Percentiles rank a stretch among this genome's conserved stretches.
Conservation (phyloP, 805 yeast genomes). For the Spencermartinsiella europaea region DNA sequence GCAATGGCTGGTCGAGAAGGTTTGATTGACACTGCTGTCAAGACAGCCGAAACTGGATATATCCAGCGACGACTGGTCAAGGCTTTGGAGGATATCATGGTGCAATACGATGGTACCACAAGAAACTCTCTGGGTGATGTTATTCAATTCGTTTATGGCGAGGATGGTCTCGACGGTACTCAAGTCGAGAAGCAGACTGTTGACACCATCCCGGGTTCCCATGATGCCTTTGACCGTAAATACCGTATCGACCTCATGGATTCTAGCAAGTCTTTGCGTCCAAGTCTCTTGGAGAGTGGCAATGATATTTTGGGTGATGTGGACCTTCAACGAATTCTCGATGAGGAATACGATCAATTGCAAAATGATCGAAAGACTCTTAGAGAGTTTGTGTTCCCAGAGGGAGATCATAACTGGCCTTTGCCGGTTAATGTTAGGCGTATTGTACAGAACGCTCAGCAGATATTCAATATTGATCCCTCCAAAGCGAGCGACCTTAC, state of each 20-base stretch:
- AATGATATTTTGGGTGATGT: slow-evolving; percentile 87
- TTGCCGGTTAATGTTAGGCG: slow-evolving; percentile 96
- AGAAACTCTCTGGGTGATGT: slow-evolving; percentile 96
- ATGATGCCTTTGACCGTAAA: slow-evolving; percentile 71
- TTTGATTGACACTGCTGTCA: slow-evolving; percentile 97
- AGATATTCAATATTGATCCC: slow-evolving; percentile 90
- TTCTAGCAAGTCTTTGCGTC: slow-evolving; percentile 53
- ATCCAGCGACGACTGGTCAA: slow-evolving; percentile 97
- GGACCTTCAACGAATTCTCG: slow-evolving; percentile 72
- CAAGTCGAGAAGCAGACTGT: slow-evolving; percentile 95
- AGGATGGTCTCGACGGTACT: slow-evolving; percentile 98
- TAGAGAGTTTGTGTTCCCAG: slow-evolving; percentile 75
- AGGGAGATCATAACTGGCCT: slow-evolving; percentile 97
- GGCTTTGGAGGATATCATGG: slow-evolving; percentile 96
- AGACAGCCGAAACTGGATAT: slow-evolving; percentile 98
- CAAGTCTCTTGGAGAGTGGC: slow-evolving; percentile 79
- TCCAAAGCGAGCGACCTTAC: slow-evolving; percentile 86
- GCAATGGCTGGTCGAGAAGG: slow-evolving; percentile 99
- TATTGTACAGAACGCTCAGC: slow-evolving; percentile 94
- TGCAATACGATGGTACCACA: slow-evolving; percentile 96
- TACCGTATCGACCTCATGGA: slow-evolving; percentile 85
- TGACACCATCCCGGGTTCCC: slow-evolving; percentile 93
- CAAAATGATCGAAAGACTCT: slow-evolving; percentile 69
- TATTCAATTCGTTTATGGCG: slow-evolving; percentile 96
- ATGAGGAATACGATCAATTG: slow-evolving; percentile 78